Base-by-base conservation (phyloP, 2,329 filamentous ascomycete species). In the Neonectria coccinea region DNA sequence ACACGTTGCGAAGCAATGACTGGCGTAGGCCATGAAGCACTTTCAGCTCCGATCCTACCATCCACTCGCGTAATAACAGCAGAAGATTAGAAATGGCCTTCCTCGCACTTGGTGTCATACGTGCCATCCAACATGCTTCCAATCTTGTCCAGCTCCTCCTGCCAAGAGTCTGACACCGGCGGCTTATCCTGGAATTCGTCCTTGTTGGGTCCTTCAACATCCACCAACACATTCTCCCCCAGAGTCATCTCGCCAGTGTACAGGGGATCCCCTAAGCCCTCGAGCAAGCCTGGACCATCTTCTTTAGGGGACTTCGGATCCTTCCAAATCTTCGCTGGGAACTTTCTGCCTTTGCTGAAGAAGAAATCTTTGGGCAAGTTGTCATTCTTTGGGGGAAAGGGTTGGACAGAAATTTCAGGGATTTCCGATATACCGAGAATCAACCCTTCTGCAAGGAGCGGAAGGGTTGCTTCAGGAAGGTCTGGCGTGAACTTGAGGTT, bases 371-470 rank as follows among this genome's bases (percentile, higher is more conserved):
- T 66, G 0, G 44, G 33, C 0, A 72, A 16, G 2, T 59, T 50
- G 1, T 60, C 18, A 16, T 72, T 72, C 1, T 6, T 54, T 16
- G 65, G 60, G 2, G 77, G 72, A 55, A 82, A 79, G 0, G 80
- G 79, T 27, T 82, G 80, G 75, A 81, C 77, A 0, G 79, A 65
- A 1, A 69, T 74, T 50, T 82, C 80, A 11, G 72, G 76, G 1
- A 79, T 72, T 1, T 78, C 69, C 0, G 73, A 67, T 6, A 80
- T 61, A 2, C 74, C 64, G 4, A 80, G 68, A n/a, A 80, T 73
- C 16, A 78, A 64, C 0, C 57, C 44, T 36, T 62, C 16, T 27
- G 41, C 41, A 29, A 72, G 50, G 48, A 64, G 27, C 27, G 59
- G 27, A 58, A 65, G 47, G 60, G 69, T n/a, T 67, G 64, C 3